Evolutionary conservation across 805 yeast genomes (phyloP).

Genomic region (Myxozyma nipponensis): DNA sequence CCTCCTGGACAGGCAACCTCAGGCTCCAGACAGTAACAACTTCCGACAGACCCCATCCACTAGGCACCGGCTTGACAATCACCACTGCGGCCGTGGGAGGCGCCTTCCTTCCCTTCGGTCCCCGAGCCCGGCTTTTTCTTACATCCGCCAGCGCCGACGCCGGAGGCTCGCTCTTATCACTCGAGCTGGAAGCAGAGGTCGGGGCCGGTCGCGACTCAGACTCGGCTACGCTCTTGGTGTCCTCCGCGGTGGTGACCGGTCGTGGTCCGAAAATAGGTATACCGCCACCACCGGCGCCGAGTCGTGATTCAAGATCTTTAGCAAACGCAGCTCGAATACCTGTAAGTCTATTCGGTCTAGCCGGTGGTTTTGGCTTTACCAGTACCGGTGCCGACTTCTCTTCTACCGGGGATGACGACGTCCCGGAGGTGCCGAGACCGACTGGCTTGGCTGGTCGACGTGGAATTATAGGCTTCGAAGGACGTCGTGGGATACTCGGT

Average conservation of each 20-base stretch:
- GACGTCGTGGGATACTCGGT: constrained; percentile 16
- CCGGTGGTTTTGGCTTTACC: constrained; percentile 20
- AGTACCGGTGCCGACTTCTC: background rate
- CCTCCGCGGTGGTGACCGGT: background rate
- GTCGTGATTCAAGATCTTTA: constrained; percentile 56
- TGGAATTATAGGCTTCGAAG: constrained; percentile 13
- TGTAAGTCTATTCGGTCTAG: constrained; percentile 34
- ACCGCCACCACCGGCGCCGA: constrained; percentile 43
- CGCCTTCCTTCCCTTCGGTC: constrained; percentile 69
- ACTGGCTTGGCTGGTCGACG: constrained; percentile 6
- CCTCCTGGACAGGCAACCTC: constrained; percentile 8
- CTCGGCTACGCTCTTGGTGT: background rate
- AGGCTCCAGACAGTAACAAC: constrained; percentile 16
- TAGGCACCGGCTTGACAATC: constrained; percentile 28
- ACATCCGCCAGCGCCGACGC: constrained; percentile 36
- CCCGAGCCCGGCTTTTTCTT: constrained; percentile 56
- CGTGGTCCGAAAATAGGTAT: constrained; percentile 49
- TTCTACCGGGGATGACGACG: background rate
- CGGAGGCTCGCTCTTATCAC: background rate
- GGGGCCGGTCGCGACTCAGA: constrained; percentile 6
- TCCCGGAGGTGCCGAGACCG: background rate
- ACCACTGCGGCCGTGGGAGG: constrained; percentile 47
- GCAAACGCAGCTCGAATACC: constrained; percentile 49
- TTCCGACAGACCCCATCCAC: constrained; percentile 27
- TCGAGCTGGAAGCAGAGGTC: constrained; percentile 1